phyloP scores from a whole-genome alignment of 805 yeast species.

The Hanseniaspora vineae region DNA sequence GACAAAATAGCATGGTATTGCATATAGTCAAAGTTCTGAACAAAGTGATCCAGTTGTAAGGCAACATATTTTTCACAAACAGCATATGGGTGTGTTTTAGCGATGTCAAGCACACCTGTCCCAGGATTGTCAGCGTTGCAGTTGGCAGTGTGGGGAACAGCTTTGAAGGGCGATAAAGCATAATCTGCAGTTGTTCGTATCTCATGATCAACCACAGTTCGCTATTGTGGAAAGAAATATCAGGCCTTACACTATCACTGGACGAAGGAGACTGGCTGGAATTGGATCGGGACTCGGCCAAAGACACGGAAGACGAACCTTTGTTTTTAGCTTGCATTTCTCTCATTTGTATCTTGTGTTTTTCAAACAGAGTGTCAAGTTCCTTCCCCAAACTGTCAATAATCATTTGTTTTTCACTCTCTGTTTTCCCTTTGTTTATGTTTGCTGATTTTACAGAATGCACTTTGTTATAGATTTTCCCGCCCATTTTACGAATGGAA shows the following conservation, averaged over 20 bases:
- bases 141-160: constrained; percentile 32
- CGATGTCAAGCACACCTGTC: constrained; percentile 33
- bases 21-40: constrained; percentile 35
- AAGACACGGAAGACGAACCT: background rate
- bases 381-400: constrained; percentile 24
- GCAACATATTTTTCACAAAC: constrained; percentile 31
- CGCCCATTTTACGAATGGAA: constrained; percentile 33
- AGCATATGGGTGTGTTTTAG: constrained; percentile 33
- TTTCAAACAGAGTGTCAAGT: constrained; percentile 18
- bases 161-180: constrained; percentile 38
- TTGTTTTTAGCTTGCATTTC: constrained; percentile 7
- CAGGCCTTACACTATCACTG: constrained; percentile 3
- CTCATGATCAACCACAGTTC: constrained; percentile 27
- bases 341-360: constrained; percentile 15
- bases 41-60: constrained; percentile 38
- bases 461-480: constrained; percentile 30
- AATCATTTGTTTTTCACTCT: constrained; percentile 23
- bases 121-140: constrained; percentile 29
- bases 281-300: background rate
- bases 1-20: constrained; percentile 33
- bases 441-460: constrained; percentile 32
- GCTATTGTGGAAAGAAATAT: constrained; percentile 23
- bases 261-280: no score
- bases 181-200: constrained; percentile 33
- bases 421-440: constrained; percentile 13